phyloP scores from a whole-genome alignment of 805 yeast genomes.

The Cyberlindnera veronae region DNA sequence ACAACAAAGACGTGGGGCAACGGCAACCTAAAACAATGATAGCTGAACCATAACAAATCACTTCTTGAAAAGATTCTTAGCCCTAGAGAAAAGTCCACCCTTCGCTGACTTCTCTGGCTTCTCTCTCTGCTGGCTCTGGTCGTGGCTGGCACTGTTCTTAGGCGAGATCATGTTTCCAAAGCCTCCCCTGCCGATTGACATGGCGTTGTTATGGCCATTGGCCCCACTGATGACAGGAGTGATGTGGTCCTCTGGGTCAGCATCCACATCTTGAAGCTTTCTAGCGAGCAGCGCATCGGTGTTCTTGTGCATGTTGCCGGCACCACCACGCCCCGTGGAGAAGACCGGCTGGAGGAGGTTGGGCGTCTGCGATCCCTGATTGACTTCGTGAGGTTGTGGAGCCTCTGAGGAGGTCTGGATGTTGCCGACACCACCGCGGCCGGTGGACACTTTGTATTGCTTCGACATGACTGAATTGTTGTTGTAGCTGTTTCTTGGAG shows the following conservation, averaged over 20 bases:
- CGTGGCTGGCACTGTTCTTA: slow-evolving; percentile 26
- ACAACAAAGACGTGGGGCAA: too few species aligned
- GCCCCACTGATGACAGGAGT: slow-evolving; percentile 39
- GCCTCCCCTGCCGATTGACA: slow-evolving; percentile 58
- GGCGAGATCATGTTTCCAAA: slow-evolving; percentile 55
- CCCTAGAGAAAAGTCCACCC: slow-evolving; percentile 42
- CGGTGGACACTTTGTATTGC: slow-evolving; percentile 54
- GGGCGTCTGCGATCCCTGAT: slow-evolving; percentile 62
- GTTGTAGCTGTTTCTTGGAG: not conserved
- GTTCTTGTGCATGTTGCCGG: slow-evolving; percentile 69
- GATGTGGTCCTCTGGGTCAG: slow-evolving; percentile 35
- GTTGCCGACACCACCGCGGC: slow-evolving; percentile 80
- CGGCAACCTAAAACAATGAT: not conserved
- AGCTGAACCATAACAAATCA: slow-evolving; percentile 4
- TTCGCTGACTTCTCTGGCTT: slow-evolving; percentile 25
- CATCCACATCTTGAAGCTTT: slow-evolving; percentile 64
- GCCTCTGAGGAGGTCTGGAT: slow-evolving; percentile 41
- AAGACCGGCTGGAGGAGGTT: slow-evolving; percentile 50
- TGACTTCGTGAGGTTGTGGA: slow-evolving; percentile 53
- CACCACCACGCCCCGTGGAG: slow-evolving; percentile 78
- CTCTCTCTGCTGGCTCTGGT: slow-evolving; percentile 22
- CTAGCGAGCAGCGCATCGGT: slow-evolving; percentile 56
- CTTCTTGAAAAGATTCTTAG: slow-evolving; percentile 40
- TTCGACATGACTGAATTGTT: slow-evolving; percentile 7
- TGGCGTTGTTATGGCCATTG: slow-evolving; percentile 26